A percentile compares a stretch with the other conserved stretches of the same genome.
phyloP scores from a whole-genome alignment of 805 yeast species.

The Scheffersomyces ergatensis region DNA sequence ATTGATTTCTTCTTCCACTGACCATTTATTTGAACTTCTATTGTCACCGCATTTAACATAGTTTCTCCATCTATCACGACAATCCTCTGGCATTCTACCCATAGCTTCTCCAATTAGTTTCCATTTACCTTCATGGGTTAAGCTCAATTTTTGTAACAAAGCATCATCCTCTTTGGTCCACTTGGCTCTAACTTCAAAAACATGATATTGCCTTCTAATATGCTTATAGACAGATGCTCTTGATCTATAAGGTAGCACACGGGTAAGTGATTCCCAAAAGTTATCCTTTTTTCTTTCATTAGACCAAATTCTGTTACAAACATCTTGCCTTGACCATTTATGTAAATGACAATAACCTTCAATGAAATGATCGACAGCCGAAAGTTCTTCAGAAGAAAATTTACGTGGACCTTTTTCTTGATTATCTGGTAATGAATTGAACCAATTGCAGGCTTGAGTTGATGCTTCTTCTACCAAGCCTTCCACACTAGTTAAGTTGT shows the following conservation, averaged over 20 bases:
- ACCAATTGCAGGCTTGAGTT: slow-evolving; percentile 34
- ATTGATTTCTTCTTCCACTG: slow-evolving; percentile 62
- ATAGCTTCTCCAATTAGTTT: slow-evolving; percentile 73
- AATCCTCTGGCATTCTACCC: slow-evolving; percentile 97
- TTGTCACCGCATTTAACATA: slow-evolving; percentile 87
- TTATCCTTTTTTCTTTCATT: slow-evolving; percentile 80
- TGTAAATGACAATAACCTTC: slow-evolving; percentile 64
- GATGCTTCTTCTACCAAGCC: slow-evolving; percentile 34
- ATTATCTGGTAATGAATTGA: slow-evolving; percentile 22
- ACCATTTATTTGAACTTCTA: slow-evolving; percentile 80
- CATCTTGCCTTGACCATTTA: slow-evolving; percentile 59
- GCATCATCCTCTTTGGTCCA: slow-evolving; percentile 87
- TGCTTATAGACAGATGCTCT: slow-evolving; percentile 91
- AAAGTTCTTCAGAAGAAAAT: slow-evolving; percentile 64
- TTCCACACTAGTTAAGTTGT: slow-evolving; percentile 27
- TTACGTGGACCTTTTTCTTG: slow-evolving; percentile 32
- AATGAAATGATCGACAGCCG: slow-evolving; percentile 71
- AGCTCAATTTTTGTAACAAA: slow-evolving; percentile 58
- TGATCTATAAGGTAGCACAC: slow-evolving; percentile 79
- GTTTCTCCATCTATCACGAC: slow-evolving; percentile 95
- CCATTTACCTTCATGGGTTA: slow-evolving; percentile 81
- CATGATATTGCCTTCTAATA: slow-evolving; percentile 84
- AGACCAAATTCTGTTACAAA: slow-evolving; percentile 86
- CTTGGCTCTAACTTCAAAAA: slow-evolving; percentile 82
- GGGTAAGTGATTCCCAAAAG: slow-evolving; percentile 83